Evolutionary conservation across 1,284 basidiomycete species (phyloP).

Genomic region (Ustilago esculenta): DNA sequence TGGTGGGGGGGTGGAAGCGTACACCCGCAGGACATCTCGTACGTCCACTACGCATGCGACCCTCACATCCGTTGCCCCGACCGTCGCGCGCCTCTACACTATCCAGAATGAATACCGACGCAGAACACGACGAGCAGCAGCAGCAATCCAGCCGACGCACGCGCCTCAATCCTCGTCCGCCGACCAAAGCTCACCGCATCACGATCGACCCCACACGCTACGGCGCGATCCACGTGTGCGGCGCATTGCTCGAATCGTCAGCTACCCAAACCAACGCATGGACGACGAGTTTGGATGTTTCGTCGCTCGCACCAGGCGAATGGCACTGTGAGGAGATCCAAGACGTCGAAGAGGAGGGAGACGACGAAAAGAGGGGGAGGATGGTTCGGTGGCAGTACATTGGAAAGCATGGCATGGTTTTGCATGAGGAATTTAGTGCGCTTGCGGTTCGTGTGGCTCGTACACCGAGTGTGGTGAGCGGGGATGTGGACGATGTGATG

Average conservation of each 20-base stretch:
- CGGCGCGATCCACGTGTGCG: conserved; percentile 55
- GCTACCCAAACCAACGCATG: conserved; percentile 12
- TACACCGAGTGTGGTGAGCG: background rate
- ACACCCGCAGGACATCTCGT: conserved; percentile 61
- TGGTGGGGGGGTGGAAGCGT: conserved; percentile 63
- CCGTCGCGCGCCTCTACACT: conserved; percentile 29
- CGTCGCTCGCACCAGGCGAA: conserved; percentile 22
- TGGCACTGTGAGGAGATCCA: conserved; percentile 43
- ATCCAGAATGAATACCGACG: conserved; percentile 7
- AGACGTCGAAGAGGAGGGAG: conserved; percentile 12
- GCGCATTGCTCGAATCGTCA: conserved; percentile 42
- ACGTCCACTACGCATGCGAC: conserved; percentile 61
- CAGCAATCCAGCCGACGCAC: conserved; percentile 12
- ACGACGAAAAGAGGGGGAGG: conserved; percentile 5
- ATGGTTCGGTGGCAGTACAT: conserved; percentile 44
- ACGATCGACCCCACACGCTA: conserved; percentile 64
- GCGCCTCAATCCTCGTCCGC: conserved; percentile 37
- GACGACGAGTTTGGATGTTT: conserved; percentile 14
- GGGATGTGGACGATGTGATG: conserved; percentile 16
- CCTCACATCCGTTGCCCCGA: conserved; percentile 47
- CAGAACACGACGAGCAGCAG: conserved; percentile 12
- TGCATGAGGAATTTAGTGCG: conserved; percentile 46
- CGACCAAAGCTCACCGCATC: conserved; percentile 44
- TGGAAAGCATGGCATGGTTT: conserved; percentile 35
- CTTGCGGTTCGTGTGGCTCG: conserved; percentile 28